Conservation (phyloP, 768 basidiomycete genomes). For the Leccinum variicolor region DNA sequence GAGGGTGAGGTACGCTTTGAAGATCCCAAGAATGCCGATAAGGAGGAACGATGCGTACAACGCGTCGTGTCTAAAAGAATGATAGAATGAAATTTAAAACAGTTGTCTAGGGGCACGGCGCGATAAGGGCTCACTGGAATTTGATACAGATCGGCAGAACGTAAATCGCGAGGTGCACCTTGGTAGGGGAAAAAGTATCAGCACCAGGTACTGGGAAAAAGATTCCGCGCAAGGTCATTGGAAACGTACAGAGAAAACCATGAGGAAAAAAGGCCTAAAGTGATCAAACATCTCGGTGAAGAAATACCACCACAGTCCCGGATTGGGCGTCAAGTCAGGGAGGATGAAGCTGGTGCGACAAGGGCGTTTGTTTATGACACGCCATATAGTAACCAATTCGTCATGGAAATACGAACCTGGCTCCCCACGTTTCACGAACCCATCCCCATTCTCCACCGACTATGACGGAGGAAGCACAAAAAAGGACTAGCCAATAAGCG, state of each 20-base stretch:
- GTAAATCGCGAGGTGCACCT: constrained; percentile 80
- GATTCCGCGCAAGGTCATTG: background rate
- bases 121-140: constrained; percentile 60
- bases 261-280: constrained; percentile 92
- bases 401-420: constrained; percentile 48
- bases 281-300: constrained; percentile 99
- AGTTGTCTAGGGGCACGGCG: background rate
- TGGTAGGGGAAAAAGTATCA: constrained; percentile 27
- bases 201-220: background rate
- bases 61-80: constrained; percentile 64
- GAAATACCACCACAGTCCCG: constrained; percentile 98
- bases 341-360: constrained; percentile 58
- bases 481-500: constrained; percentile 46
- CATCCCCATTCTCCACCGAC: constrained; percentile 63
- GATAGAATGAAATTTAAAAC: background rate
- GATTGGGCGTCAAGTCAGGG: constrained; percentile 89
- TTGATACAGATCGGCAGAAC: constrained; percentile 83
- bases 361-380: background rate
- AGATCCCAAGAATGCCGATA: constrained; percentile 71
- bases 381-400: background rate
- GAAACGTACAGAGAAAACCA: constrained; percentile 79
- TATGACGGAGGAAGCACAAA: constrained; percentile 46
- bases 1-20: constrained; percentile 91
- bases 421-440: constrained; percentile 81
- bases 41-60: constrained; percentile 77